Conservation (phyloP, 2,329 filamentous ascomycete species). For the Helminthosporium solani region DNA sequence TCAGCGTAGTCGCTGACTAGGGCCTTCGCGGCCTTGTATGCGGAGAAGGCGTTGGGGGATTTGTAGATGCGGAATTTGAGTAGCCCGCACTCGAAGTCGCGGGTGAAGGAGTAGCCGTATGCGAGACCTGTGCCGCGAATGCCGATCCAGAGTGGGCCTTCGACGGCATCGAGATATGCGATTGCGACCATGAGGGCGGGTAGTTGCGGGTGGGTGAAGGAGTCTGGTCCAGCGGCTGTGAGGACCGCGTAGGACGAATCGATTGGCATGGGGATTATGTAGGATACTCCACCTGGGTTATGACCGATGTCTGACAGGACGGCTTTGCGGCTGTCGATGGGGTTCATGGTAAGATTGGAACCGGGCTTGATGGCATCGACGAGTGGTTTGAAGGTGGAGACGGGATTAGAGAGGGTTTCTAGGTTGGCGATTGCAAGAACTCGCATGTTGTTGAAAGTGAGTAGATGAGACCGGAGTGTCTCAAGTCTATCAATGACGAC, state of each 20-base stretch:
- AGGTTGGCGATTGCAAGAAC: constrained; percentile 82
- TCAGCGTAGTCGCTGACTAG: constrained; percentile 74
- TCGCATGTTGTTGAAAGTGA: constrained; percentile 82
- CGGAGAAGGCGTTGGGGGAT: constrained; percentile 84
- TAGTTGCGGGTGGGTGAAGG: constrained; percentile 73
- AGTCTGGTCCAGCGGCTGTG: constrained; percentile 70
- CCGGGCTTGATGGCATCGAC: constrained; percentile 52
- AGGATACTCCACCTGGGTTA: constrained; percentile 71
- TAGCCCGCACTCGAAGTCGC: constrained; percentile 75
- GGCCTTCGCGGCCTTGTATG: constrained; percentile 73
- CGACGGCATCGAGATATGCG: constrained; percentile 87
- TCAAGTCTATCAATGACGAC: constrained; percentile 77
- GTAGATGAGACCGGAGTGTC: constrained; percentile 71
- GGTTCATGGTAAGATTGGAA: constrained; percentile 58
- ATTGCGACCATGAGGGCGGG: constrained; percentile 85
- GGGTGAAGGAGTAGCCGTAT: constrained; percentile 79
- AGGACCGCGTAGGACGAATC: constrained; percentile 88
- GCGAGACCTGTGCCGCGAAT: constrained; percentile 91
- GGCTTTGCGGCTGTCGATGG: constrained; percentile 68
- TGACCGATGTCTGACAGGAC: constrained; percentile 75
- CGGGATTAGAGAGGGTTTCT: constrained; percentile 69
- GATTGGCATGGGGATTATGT: constrained; percentile 86
- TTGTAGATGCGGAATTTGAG: constrained; percentile 86
- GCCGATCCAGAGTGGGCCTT: constrained; percentile 91
- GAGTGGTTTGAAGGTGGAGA: constrained; percentile 73